Conservation (phyloP, 148 eudicot species). For the Cornus controversa region DNA sequence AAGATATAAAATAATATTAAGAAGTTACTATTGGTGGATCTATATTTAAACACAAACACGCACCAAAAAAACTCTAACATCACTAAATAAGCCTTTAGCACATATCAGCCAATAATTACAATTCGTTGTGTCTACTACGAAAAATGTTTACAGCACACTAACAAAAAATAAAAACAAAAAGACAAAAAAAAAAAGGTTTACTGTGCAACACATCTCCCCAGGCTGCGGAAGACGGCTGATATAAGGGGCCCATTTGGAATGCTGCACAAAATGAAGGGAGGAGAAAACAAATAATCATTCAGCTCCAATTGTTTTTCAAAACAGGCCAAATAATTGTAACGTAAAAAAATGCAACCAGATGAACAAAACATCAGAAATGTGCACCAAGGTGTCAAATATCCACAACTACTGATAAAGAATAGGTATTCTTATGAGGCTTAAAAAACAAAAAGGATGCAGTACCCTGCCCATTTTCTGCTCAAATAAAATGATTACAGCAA, state of each 20-base stretch:
- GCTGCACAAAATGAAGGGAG: slow-evolving; percentile 30
- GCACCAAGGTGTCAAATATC: neutral
- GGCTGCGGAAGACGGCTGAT: slow-evolving; percentile 57
- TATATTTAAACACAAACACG: neutral
- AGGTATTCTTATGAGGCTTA: neutral
- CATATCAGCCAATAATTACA: too few species aligned
- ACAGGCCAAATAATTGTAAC: neutral
- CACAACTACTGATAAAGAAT: neutral
- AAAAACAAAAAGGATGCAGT: neutral
- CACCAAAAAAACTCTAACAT: neutral
- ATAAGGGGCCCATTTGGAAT: slow-evolving; percentile 84
- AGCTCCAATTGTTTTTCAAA: neutral
- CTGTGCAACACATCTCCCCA: slow-evolving; percentile 71
- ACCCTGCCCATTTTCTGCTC: slow-evolving; percentile 75
- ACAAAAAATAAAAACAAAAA: neutral
- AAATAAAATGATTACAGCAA: slow-evolving; percentile 60
- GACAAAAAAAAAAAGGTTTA: too few species aligned
- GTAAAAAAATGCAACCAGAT: neutral
- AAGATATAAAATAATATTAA: neutral
- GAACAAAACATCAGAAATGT: neutral
- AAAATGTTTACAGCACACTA: neutral
- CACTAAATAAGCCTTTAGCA: neutral
- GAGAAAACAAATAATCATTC: neutral
- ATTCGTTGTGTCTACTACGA: neutral
- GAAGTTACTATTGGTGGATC: neutral